These are phyloP conservation scores for Candida hungchunana DNA, from an alignment of 805 yeast species.

Conservation along the genomic window DNA sequence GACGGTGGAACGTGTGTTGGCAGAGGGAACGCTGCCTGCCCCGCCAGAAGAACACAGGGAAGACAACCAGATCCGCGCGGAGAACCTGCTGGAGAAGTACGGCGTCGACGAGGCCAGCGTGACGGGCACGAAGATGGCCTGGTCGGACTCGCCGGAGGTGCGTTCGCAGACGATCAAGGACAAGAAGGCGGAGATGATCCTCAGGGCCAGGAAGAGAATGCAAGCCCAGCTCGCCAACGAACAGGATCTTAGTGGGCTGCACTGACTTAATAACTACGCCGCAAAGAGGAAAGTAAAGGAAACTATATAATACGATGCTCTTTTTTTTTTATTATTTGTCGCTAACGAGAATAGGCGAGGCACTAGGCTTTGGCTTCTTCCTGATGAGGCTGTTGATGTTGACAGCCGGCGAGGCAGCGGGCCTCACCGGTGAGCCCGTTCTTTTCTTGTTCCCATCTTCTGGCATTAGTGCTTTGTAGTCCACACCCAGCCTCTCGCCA, in stretches of 20 bases:
- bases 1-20: slow-evolving; percentile 70
- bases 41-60: slow-evolving; percentile 39
- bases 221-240: slow-evolving; percentile 30
- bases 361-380: slow-evolving; percentile 1
- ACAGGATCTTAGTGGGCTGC: slow-evolving; percentile 20
- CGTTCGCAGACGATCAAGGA: slow-evolving; percentile 41
- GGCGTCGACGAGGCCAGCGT: slow-evolving; percentile 29
- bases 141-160: slow-evolving; percentile 41
- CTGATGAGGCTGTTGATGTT: slow-evolving; percentile 9
- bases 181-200: slow-evolving; percentile 54
- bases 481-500: slow-evolving; percentile 43
- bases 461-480: slow-evolving; percentile 19
- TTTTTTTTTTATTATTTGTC: too few species aligned
- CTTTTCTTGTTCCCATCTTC: slow-evolving; percentile 6
- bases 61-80: slow-evolving; percentile 24
- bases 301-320: neutral
- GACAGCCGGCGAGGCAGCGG: slow-evolving; percentile 6
- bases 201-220: slow-evolving; percentile 58
- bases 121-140: slow-evolving; percentile 23
- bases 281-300: slow-evolving; percentile 1
- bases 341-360: too few species aligned
- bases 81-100: slow-evolving; percentile 39
- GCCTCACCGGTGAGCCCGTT: slow-evolving; percentile 1
- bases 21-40: slow-evolving; percentile 53
- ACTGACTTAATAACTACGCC: too few species aligned